Base-by-base conservation (phyloP, 2,329 filamentous ascomycete species). In the Colletotrichum viniferum region DNA sequence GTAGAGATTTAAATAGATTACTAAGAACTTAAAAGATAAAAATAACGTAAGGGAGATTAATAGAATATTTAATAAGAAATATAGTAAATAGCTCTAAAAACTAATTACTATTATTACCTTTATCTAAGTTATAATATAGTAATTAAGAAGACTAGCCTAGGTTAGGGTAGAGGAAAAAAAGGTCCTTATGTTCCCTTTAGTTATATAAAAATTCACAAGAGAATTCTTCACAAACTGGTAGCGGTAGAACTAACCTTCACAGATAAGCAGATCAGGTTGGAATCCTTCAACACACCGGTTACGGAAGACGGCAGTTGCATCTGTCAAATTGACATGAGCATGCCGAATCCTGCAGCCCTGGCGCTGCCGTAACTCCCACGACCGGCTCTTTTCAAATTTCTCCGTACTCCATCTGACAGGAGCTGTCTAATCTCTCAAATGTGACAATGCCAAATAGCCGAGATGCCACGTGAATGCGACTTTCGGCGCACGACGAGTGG, bases 401-500 rank as follows among this genome's bases (percentile, higher is more conserved):
- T 16, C 26, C 34, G 28, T 32, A 30, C 18, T 60, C 43, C 43
- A 52, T 52, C 12, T 70, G 67, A 62, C 28, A 24, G 13, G 48
- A 66, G 18, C 48, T 63, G 43, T 70, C 66, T 21, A 61, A 48
- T 36, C 43, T n/a, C 55, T 55, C 60, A 65, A 60, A 63, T 30
- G 24, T 52, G 61, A 48, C 72, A 71, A 52, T 36, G 18, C 28
- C 12, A 43, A 61, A 7, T 24, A 71, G 61, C 67, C 72, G 67
- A 74, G 67, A 48, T 24, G 36, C 67, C 72, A 74, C 34, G 48
- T 66, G 72, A 71, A 71, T 36, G 61, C 34, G 28, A 32, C n/a
- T 16, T 71, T 56, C 60, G 32, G 34, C 52, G 16, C n/a, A 32
- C 14, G 16, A 21, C 18, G 18, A 36, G 14, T 30, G 52, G 26